A percentile compares a stretch with the other conserved stretches of the same genome.
Evolutionary conservation across 2,329 filamentous ascomycete species (phyloP).

Genomic region (Cordyceps cateniannulata): DNA sequence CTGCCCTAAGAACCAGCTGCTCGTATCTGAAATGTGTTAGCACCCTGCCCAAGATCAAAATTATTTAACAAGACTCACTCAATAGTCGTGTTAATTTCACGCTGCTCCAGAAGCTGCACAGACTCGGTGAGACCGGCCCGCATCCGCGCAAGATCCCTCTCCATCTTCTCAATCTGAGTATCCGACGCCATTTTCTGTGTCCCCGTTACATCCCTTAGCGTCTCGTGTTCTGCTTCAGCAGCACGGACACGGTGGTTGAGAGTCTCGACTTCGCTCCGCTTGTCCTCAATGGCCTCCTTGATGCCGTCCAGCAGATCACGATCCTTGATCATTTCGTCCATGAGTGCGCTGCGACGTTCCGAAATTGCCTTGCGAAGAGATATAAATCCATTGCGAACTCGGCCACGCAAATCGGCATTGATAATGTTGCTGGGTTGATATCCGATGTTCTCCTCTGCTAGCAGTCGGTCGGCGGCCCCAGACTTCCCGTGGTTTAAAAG

Average conservation of each 20-base stretch:
- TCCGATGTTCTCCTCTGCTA: conserved; percentile 75
- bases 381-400: conserved; percentile 72
- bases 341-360: conserved; percentile 73
- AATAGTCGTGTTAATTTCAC: conserved; percentile 94
- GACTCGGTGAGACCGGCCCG: conserved; percentile 74
- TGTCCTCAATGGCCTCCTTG: conserved; percentile 95
- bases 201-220: conserved; percentile 77
- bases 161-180: conserved; percentile 96
- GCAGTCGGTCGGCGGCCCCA: conserved; percentile 61
- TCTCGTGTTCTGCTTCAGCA: conserved; percentile 89
- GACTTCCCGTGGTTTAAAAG: conserved; percentile 31
- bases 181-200: conserved; percentile 86
- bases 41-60: neutral
- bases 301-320: conserved; percentile 90
- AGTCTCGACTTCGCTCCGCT: conserved; percentile 84
- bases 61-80: conserved; percentile 56
- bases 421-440: conserved; percentile 87
- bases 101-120: conserved; percentile 86
- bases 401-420: conserved; percentile 79
- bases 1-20: conserved; percentile 78
- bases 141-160: conserved; percentile 96
- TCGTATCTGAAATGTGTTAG: conserved; percentile 62
- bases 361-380: conserved; percentile 81
- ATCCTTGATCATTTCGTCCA: conserved; percentile 90
- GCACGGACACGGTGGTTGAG: conserved; percentile 81